Evolutionary conservation across 176 grass and related monocot genomes (phyloP), one percentile per base, ranked within the genome.

Genomic region (Avena insularis): DNA sequence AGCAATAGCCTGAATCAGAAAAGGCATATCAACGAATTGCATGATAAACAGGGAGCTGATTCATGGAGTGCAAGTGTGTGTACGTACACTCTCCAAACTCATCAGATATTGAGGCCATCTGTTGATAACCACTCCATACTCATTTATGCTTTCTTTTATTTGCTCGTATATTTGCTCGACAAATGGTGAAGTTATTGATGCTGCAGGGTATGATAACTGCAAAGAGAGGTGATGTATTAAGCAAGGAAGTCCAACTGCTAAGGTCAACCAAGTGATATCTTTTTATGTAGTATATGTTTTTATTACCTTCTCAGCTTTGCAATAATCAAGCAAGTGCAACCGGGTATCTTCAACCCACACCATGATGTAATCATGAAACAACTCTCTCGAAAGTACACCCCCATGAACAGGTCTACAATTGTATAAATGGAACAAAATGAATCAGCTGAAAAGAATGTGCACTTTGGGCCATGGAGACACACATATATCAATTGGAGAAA

Each of bases 101-200:
- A 98, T 82, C 65, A 96, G 86, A 86, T 96, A 98, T 40, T 94
- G 90, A 84, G 96, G 96, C 93, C 96, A 98, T 90, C 96, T 92
- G 69, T 91, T 95, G 80, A 95, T 98, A 83, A 98, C 93, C 68
- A 98, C 93, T 50, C 91, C 92, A 57, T 94, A 92, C 84, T 96
- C 96, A 71, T 82, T 90, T 88, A 98, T 95, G 75, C 88, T 87
- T 77, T 95, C 90, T 88, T 83, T 94, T 75, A 98, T 95, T 85
- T 94, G 88, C 70, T 95, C 90, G 61, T 95, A 98, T 78, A 95
- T 94, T 65, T 91, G 90, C 83, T 95, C 96, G 1, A 92, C 90
- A 75, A 92, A 94, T 80, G 90, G 89, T 27, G 96, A 98, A 33
- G 88, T 93, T 86, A 92, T 86, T 71, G 87, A 89, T 79, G 81